Conservation (phyloP, 441 rosid genomes). For the Aleurites moluccanus region DNA sequence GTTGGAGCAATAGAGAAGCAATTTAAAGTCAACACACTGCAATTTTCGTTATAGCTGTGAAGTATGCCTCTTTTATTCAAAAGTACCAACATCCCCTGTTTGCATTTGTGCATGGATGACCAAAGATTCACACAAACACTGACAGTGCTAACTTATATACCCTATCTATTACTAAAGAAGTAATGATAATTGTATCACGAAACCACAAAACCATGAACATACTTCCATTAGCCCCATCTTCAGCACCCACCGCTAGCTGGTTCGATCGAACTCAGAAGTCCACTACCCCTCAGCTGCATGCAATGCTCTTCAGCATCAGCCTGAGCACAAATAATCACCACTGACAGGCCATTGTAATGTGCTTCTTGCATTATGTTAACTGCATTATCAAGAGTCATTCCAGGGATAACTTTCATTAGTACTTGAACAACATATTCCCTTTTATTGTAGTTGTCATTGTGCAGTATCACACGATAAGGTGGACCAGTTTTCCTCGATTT, state of each 20-base stretch:
- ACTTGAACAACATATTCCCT: slow-evolving; percentile 94
- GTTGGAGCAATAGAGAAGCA: neutral
- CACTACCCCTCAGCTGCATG: slow-evolving; percentile 91
- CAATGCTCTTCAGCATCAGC: slow-evolving; percentile 93
- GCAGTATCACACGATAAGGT: slow-evolving; percentile 79
- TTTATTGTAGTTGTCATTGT: slow-evolving; percentile 86
- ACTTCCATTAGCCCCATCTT: slow-evolving; percentile 18
- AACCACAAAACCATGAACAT: slow-evolving; percentile 24
- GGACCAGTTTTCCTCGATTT: slow-evolving; percentile 79
- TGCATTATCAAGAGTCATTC: slow-evolving; percentile 95
- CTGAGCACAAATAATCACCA: slow-evolving; percentile 88
- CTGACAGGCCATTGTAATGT: slow-evolving; percentile 80
- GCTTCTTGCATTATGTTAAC: slow-evolving; percentile 98
- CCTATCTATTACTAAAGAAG: slow-evolving; percentile 28
- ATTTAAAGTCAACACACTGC: neutral
- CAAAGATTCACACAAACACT: slow-evolving; percentile 22
- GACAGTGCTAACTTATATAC: slow-evolving; percentile 34
- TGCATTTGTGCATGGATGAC: slow-evolving; percentile 25
- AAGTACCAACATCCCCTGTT: slow-evolving; percentile 28
- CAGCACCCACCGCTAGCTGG: slow-evolving; percentile 92
- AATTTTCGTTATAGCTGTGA: neutral
- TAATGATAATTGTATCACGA: slow-evolving; percentile 15
- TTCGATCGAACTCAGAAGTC: slow-evolving; percentile 88
- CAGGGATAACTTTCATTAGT: slow-evolving; percentile 88
- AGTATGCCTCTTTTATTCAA: slow-evolving; percentile 26